Base-by-base conservation (phyloP, 2,329 filamentous ascomycete genomes). In the Reticulascus tulasneorum region DNA sequence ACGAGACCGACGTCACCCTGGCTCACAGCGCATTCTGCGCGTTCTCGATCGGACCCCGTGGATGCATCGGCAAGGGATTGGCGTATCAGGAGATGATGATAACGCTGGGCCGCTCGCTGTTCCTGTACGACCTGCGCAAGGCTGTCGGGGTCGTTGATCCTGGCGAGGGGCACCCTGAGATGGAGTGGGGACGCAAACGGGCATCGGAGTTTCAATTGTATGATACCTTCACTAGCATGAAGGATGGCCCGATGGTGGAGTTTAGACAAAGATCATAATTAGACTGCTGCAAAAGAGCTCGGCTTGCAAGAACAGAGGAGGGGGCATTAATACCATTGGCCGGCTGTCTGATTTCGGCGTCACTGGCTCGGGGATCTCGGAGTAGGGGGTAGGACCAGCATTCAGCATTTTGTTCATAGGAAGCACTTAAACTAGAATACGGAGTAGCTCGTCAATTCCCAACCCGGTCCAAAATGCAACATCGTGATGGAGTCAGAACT, bases 21-120 rank as follows among this genome's bases (percentile, higher is more conserved):
- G 82, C 84, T 3, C 74, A 82, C 33, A 71, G 69, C 22, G 85
- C 85, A 1, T 91, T 86, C 60, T 87, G 82, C 44, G 83, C 86
- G 2, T 88, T 88, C 49, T 80, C 75, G 29, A 66, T 86, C 43
- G 84, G 84, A 0, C 78, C 82, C 0, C 64, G 83, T 9, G 81
- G 81, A 3, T 88, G 84, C 52, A 84, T 87, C 36, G 84, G 83
- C 1, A 86, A 86, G 67, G 72, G 73, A 1, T 59, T 85, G 28
- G 81, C 81, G 3, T 83, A 85, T 48, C 69, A 75, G 28, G 82
- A 86, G 64, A 75, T 85, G 71, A 75, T 66, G 33, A 72, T 76
- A 6, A 75, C 79, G 3, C 55, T 86, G 36, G 81, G 80, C 22
- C 60, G 80, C 11, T 65, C 78, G 15, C 50, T 86, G 40, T 84